Evolutionary conservation across 2,329 filamentous ascomycete species (phyloP).

Genomic region (Xylaria digitata): DNA sequence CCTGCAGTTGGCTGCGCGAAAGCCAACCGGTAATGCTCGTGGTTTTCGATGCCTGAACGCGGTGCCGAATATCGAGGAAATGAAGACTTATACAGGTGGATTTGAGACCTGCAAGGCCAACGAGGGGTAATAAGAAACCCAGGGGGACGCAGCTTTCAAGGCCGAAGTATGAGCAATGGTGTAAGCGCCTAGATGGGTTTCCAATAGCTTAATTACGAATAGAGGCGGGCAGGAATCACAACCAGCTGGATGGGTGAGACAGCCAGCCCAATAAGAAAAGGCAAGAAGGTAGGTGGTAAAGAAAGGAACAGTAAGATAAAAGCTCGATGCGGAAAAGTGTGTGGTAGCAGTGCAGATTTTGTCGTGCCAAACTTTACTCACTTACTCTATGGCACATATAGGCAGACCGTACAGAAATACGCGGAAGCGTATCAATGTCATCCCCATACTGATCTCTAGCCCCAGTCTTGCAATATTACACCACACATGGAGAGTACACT

Average conservation of each 20-base stretch:
- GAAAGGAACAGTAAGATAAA: constrained; percentile 17
- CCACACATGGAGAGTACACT: no score
- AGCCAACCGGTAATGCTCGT: constrained; percentile 13
- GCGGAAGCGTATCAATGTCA: constrained; percentile 1
- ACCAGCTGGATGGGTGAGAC: background rate
- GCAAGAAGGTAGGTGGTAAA: background rate
- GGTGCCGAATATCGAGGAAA: background rate
- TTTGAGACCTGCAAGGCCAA: constrained; percentile 8
- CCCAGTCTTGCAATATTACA: no score
- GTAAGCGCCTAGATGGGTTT: background rate
- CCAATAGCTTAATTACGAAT: background rate
- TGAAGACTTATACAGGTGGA: background rate
- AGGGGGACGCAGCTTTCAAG: background rate
- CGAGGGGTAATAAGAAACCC: background rate
- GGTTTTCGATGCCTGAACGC: background rate
- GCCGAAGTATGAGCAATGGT: constrained; percentile 1
- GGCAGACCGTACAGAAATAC: background rate
- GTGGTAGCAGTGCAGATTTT: constrained; percentile 14
- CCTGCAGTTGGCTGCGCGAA: constrained; percentile 19
- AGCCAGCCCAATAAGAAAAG: background rate
- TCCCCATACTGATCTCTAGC: no score
- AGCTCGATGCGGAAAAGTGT: background rate
- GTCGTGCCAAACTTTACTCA: background rate
- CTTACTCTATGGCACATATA: background rate
- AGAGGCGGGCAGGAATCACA: constrained; percentile 1